Evolutionary conservation across 2,329 filamentous ascomycete species (phyloP).

Genomic region (Claviceps pazoutovae): DNA sequence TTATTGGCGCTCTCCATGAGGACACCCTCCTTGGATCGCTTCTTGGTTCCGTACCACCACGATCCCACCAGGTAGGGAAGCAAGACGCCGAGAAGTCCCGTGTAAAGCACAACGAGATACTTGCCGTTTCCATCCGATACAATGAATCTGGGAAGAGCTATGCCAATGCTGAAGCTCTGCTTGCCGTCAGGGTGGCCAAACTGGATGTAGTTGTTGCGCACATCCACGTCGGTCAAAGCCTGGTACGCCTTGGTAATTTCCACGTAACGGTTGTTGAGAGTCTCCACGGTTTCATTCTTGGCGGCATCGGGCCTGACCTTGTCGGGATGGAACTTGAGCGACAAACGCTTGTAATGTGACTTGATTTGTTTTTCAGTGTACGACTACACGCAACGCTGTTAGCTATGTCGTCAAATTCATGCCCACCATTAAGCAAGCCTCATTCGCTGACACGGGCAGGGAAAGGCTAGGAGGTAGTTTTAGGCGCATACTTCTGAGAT

Average conservation of each 20-base stretch:
- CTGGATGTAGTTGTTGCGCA: slow-evolving; percentile 92
- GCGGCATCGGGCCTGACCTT: slow-evolving; percentile 71
- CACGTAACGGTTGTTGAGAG: slow-evolving; percentile 77
- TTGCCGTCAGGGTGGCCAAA: slow-evolving; percentile 96
- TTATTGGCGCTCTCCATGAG: slow-evolving; percentile 88
- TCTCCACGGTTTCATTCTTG: slow-evolving; percentile 81
- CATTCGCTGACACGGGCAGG: background rate
- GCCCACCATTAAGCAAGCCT: background rate
- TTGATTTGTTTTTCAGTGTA: slow-evolving; percentile 85
- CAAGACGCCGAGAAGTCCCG: slow-evolving; percentile 71
- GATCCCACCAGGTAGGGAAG: slow-evolving; percentile 87
- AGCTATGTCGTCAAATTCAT: slow-evolving; percentile 15
- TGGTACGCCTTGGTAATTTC: slow-evolving; percentile 98
- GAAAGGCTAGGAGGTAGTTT: background rate
- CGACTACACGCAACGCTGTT: slow-evolving; percentile 36
- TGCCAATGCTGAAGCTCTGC: slow-evolving; percentile 95
- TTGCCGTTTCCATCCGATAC: slow-evolving; percentile 89
- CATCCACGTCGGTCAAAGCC: slow-evolving; percentile 89
- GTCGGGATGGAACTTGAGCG: slow-evolving; percentile 80
- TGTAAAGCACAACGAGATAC: slow-evolving; percentile 86
- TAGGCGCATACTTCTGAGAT: slow-evolving; percentile 52
- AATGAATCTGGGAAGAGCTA: slow-evolving; percentile 85
- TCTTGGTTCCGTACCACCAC: slow-evolving; percentile 98
- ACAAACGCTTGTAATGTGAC: slow-evolving; percentile 75
- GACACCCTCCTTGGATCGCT: slow-evolving; percentile 84